A percentile compares a stretch with the other conserved stretches of the same genome.
These are phyloP conservation scores for Ramaria rubella DNA, from an alignment of 768 basidiomycete species.

Conservation along the genomic window DNA sequence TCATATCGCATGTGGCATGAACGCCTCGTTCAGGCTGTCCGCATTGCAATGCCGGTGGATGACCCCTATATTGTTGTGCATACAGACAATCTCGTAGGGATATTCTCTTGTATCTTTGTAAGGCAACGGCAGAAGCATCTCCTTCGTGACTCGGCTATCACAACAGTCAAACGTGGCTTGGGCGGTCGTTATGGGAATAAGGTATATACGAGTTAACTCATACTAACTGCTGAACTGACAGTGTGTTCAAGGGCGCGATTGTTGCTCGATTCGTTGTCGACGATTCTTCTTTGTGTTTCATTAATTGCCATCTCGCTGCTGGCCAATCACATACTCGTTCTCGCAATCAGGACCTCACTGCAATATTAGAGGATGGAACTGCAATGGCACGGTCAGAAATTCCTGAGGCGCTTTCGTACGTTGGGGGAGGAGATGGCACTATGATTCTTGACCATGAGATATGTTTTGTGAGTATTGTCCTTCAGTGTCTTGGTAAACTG, in stretches of 20 bases:
- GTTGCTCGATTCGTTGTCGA: conserved; percentile 85
- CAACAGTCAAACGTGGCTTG: conserved; percentile 87
- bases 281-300: conserved; percentile 88
- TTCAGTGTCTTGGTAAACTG: background rate
- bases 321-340: conserved; percentile 79
- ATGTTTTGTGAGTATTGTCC: conserved; percentile 59
- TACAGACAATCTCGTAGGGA: conserved; percentile 84
- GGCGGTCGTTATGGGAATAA: conserved; percentile 94
- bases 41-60: conserved; percentile 64
- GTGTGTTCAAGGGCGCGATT: conserved; percentile 65
- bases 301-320: conserved; percentile 97
- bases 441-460: conserved; percentile 95
- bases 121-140: conserved; percentile 38
- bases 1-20: conserved; percentile 91
- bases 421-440: conserved; percentile 88
- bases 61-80: conserved; percentile 74
- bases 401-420: conserved; percentile 58
- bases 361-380: conserved; percentile 75
- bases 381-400: conserved; percentile 48
- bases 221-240: background rate
- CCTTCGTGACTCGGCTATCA: conserved; percentile 65
- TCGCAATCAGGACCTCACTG: conserved; percentile 82
- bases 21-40: conserved; percentile 63
- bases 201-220: conserved; percentile 36
- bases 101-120: conserved; percentile 58